A percentile compares a stretch with the other conserved stretches of the same genome.
Conservation (phyloP, 495 filamentous ascomycete species). For the Lentithecium fluviatile region DNA sequence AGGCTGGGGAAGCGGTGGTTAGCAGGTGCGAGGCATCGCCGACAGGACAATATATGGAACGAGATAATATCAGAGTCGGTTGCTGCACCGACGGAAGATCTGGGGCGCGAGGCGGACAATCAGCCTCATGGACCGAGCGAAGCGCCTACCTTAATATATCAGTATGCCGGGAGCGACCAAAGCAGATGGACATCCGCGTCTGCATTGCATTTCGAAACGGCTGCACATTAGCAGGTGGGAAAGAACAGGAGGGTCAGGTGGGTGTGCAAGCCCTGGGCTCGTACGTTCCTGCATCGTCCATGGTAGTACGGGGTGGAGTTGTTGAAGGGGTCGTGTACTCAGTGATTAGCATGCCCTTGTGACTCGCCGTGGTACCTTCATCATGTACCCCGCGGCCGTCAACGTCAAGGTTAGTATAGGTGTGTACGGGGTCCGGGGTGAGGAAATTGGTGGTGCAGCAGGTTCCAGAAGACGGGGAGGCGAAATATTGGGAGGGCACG, state of each 20-base stretch:
- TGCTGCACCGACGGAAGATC: slow-evolving; percentile 3
- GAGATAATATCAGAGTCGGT: neutral
- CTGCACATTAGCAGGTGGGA: neutral
- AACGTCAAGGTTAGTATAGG: slow-evolving; percentile 23
- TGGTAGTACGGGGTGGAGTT: neutral
- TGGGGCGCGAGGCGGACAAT: neutral
- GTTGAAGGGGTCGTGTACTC: neutral
- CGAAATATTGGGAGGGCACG: slow-evolving; percentile 2
- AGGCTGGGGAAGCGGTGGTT: neutral
- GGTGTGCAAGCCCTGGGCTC: neutral
- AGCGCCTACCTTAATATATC: neutral
- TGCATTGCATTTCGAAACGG: slow-evolving; percentile 6
- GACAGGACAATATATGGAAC: neutral
- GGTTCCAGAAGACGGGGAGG: slow-evolving; percentile 28
- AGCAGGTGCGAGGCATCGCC: neutral
- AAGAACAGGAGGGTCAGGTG: neutral
- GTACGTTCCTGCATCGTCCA: neutral
- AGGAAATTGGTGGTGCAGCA: slow-evolving; percentile 14
- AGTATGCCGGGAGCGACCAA: slow-evolving; percentile 8
- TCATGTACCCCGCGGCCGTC: slow-evolving; percentile 32
- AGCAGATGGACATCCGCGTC: slow-evolving; percentile 11
- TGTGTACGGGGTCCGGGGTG: slow-evolving; percentile 23
- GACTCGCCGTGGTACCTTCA: slow-evolving; percentile 27
- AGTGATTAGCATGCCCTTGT: slow-evolving; percentile 11
- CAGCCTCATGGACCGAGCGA: slow-evolving; percentile 6